Evolutionary conservation across 306 rosid species (phyloP).

Genomic region (Sicyos baderoa): DNA sequence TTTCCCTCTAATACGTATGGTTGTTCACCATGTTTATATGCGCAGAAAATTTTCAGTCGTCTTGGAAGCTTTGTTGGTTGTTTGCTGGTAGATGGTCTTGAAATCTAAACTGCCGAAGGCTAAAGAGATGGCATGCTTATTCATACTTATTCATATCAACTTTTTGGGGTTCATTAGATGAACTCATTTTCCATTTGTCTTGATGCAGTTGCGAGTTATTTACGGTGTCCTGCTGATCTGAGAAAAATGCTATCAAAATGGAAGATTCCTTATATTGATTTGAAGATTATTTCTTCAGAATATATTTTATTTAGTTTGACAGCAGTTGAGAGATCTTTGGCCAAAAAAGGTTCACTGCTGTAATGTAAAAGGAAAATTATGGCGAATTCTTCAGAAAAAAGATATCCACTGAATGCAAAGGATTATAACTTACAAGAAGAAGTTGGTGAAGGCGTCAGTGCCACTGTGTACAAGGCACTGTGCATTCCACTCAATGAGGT

Average conservation of each 20-base stretch:
- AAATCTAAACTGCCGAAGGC: background rate
- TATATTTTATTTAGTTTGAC: conserved; percentile 11
- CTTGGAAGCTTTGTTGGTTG: conserved; percentile 13
- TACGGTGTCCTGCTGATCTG: conserved; percentile 1
- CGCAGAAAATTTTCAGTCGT: conserved; percentile 1
- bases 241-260: conserved; percentile 19
- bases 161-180: conserved; percentile 8
- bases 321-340: background rate
- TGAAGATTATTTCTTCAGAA: conserved; percentile 14
- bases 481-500: conserved; percentile 75
- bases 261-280: conserved; percentile 11
- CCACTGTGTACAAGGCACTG: conserved; percentile 80
- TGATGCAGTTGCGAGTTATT: conserved; percentile 5
- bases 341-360: conserved; percentile 7
- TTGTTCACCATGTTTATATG: background rate
- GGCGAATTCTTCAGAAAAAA: conserved; percentile 49
- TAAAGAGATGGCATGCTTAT: conserved; percentile 14
- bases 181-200: background rate
- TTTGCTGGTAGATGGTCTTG: conserved; percentile 12
- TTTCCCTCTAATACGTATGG: background rate
- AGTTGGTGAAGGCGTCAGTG: conserved; percentile 98
- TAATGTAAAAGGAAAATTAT: conserved; percentile 30
- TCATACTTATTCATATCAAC: background rate
- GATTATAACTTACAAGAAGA: conserved; percentile 89
- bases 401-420: conserved; percentile 62